A percentile compares a stretch with the other conserved stretches of the same genome.
Evolutionary conservation across 495 filamentous ascomycete genomes (phyloP).

Genomic region (Trichoderma gamsii): DNA sequence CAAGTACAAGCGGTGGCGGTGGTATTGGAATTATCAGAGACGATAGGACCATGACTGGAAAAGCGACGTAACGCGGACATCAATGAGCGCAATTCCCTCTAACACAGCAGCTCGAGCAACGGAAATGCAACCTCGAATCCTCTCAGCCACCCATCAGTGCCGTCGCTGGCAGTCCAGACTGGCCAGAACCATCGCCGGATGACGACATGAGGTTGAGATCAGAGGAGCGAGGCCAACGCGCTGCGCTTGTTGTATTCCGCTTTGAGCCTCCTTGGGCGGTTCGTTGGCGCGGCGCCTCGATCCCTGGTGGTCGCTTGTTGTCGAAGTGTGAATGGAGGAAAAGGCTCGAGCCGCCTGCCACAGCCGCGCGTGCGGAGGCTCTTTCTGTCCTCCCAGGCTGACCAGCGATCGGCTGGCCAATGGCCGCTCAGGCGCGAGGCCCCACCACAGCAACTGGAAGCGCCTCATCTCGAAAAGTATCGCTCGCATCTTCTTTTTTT

Average conservation of each 20-base stretch:
- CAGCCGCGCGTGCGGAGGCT: constrained; percentile 6
- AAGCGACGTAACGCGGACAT: neutral
- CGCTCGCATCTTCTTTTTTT: neutral
- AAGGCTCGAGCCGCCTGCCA: constrained; percentile 3
- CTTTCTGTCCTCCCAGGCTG: neutral
- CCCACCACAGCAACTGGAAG: neutral
- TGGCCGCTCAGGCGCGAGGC: neutral
- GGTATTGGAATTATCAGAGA: neutral
- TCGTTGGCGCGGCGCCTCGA: constrained; percentile 7
- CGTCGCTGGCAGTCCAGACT: neutral
- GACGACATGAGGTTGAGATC: neutral
- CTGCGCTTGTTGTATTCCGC: neutral
- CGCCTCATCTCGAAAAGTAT: neutral
- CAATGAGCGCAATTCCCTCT: neutral
- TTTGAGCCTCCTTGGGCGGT: neutral
- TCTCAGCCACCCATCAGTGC: neutral
- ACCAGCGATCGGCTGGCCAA: neutral
- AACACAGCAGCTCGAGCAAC: neutral
- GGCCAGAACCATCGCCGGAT: neutral
- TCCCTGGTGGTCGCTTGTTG: constrained; percentile 9
- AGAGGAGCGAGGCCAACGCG: neutral
- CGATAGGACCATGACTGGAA: neutral
- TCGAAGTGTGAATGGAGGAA: constrained; percentile 10
- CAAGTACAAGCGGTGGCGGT: neutral
- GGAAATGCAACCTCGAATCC: neutral